These are phyloP conservation scores for Aspergillus thermomutatus DNA, from an alignment of 2,329 filamentous ascomycete genomes.

Conservation along the genomic window DNA sequence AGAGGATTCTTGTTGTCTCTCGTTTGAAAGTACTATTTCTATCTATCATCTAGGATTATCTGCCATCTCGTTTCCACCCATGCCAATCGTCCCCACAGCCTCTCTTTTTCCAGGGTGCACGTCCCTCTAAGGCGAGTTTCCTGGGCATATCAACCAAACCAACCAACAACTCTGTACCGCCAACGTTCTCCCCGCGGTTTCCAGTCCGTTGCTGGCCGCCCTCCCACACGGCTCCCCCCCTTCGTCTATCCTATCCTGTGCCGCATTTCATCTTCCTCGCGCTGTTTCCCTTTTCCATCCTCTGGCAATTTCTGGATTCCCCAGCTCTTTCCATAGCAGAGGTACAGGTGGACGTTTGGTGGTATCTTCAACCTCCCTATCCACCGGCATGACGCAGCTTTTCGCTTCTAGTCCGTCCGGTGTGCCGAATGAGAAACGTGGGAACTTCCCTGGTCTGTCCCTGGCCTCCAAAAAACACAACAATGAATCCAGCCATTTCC, in stretches of 20 bases:
- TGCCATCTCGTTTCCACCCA: constrained; percentile 8
- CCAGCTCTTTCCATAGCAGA: neutral
- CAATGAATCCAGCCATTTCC: constrained; percentile 49
- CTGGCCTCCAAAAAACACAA: constrained; percentile 45
- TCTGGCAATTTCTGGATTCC: neutral
- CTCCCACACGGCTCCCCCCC: neutral
- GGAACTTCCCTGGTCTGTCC: constrained; percentile 45
- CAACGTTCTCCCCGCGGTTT: constrained; percentile 1
- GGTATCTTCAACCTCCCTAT: neutral
- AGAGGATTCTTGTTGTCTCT: constrained; percentile 7
- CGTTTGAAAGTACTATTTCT: neutral
- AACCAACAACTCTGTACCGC: neutral
- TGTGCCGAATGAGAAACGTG: constrained; percentile 45
- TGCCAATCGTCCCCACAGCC: constrained; percentile 16
- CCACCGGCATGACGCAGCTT: constrained; percentile 41
- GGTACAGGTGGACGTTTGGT: neutral
- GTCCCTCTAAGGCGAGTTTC: constrained; percentile 17
- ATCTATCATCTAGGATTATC: constrained; percentile 10
- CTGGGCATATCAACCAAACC: constrained; percentile 4
- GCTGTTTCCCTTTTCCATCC: neutral
- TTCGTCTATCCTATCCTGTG: neutral
- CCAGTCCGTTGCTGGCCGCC: neutral
- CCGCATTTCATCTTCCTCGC: neutral
- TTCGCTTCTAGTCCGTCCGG: constrained; percentile 39
- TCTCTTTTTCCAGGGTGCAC: constrained; percentile 24